Base-by-base conservation (phyloP, 1,284 basidiomycete genomes). In the Cystobasidium slooffiae region DNA sequence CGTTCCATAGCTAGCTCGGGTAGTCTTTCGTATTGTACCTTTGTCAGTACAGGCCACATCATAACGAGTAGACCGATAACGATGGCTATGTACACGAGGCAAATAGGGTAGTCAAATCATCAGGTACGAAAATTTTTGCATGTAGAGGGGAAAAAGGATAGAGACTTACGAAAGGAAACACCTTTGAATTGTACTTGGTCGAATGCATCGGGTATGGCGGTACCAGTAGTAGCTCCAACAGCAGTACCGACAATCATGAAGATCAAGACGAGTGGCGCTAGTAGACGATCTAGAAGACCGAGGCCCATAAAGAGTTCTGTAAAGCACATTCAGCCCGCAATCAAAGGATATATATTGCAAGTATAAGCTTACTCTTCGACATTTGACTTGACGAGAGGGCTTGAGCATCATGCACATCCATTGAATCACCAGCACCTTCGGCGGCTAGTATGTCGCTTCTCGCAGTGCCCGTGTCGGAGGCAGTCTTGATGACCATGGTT, bases 41-140 rank as follows among this genome's bases (percentile, higher is more conserved):
- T 90, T 53, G 90, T 88, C 62, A 90, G 86, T 53, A 90, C 88
- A 1, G 92, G 93, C 90, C 91, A 94, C 90, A 94, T 95, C 93
- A 74, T 69, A 39, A 75, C 69, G 22, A 58, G 58, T 9, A 62
- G 58, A 22, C 66, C 56, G 52, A n/a, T 52, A 12, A 64, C 20
- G 46, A 66, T 41, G 10, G 59, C 24, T 61, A 18, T 47, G 31
- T 31, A 31, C 31, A 31, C 31, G 31, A 31, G 31, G 5, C 31
- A 31, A 31, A 31, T 5, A 31, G 39, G 31, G 41, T 5, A 2
- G 46, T 6, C 3, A 49, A 6, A 49, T 14, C 46, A 49, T 49
- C 46, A 14, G 31, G 31, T 49, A 49, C 46, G 12, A 14, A 49
- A n/a, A 3, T 49, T 49, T 49, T 5, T 20, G 37, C 55, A 14